Conservation (phyloP, 768 basidiomycete genomes). For the Lyophyllum semitale region DNA sequence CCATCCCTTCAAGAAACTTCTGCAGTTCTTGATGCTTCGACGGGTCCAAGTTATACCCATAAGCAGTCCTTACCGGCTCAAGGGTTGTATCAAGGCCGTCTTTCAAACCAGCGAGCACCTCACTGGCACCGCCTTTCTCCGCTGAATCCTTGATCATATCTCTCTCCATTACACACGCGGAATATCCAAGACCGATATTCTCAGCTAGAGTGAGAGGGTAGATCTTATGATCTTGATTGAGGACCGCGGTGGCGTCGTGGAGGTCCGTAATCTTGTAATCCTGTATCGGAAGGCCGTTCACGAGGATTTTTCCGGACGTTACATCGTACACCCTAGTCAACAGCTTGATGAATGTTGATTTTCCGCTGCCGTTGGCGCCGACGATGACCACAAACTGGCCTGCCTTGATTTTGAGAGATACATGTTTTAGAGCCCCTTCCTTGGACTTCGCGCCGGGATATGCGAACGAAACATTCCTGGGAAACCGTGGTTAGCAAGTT, state of each 20-base stretch:
- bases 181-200: slow-evolving; percentile 36
- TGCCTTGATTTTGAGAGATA: slow-evolving; percentile 44
- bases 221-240: slow-evolving; percentile 48
- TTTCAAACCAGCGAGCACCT: slow-evolving; percentile 7
- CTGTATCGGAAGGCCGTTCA: slow-evolving; percentile 42
- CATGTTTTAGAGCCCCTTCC: slow-evolving; percentile 33
- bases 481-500: background rate
- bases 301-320: slow-evolving; percentile 39
- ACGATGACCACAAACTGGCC: slow-evolving; percentile 58
- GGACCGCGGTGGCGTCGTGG: slow-evolving; percentile 44
- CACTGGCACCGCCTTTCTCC: slow-evolving; percentile 25
- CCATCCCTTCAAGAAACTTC: slow-evolving; percentile 13
- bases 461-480: slow-evolving; percentile 52
- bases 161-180: slow-evolving; percentile 12
- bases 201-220: slow-evolving; percentile 48
- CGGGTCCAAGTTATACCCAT: slow-evolving; percentile 4
- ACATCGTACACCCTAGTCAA: slow-evolving; percentile 51
- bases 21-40: slow-evolving; percentile 13
- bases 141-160: slow-evolving; percentile 30
- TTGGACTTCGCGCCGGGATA: slow-evolving; percentile 45
- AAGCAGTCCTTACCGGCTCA: slow-evolving; percentile 7
- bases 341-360: slow-evolving; percentile 52
- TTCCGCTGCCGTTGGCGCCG: slow-evolving; percentile 57
- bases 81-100: slow-evolving; percentile 19
- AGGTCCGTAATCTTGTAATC: slow-evolving; percentile 41